These are phyloP conservation scores for Pulveroboletus sp. DNA, from an alignment of 768 basidiomycete species.

Conservation along the genomic window DNA sequence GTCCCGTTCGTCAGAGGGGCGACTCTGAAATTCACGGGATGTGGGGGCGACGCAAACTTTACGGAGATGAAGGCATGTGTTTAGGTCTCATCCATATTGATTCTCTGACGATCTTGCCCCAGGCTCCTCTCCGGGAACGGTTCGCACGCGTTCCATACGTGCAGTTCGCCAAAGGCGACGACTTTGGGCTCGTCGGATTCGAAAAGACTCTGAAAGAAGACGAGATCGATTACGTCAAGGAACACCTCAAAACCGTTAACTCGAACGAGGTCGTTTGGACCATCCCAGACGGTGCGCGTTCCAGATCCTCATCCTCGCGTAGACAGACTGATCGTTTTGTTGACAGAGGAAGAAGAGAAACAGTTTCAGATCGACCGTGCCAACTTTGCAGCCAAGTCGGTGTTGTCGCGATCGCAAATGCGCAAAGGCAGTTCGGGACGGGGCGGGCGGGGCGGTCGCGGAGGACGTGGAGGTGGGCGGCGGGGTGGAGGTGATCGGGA, in stretches of 20 bases:
- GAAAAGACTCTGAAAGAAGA: conserved; percentile 69
- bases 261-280: conserved; percentile 64
- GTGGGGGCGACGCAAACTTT: conserved; percentile 56
- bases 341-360: conserved; percentile 66
- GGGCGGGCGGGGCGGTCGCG: conserved; percentile 46
- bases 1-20: conserved; percentile 43
- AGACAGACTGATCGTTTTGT: neutral
- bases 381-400: conserved; percentile 56
- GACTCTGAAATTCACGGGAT: conserved; percentile 47
- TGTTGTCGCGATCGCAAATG: conserved; percentile 37
- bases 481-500: conserved; percentile 25
- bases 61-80: conserved; percentile 50
- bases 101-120: neutral
- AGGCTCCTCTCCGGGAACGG: conserved; percentile 47
- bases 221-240: conserved; percentile 65
- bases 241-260: conserved; percentile 60
- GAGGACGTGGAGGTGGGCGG: conserved; percentile 14
- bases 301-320: neutral
- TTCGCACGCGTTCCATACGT: conserved; percentile 47
- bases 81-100: neutral
- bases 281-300: conserved; percentile 49
- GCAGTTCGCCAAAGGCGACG: conserved; percentile 43
- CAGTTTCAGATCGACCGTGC: conserved; percentile 73
- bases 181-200: conserved; percentile 47
- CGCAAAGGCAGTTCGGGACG: conserved; percentile 36